phyloP scores from a whole-genome alignment of 169 alveolate species.

The Blepharisma undulans region DNA sequence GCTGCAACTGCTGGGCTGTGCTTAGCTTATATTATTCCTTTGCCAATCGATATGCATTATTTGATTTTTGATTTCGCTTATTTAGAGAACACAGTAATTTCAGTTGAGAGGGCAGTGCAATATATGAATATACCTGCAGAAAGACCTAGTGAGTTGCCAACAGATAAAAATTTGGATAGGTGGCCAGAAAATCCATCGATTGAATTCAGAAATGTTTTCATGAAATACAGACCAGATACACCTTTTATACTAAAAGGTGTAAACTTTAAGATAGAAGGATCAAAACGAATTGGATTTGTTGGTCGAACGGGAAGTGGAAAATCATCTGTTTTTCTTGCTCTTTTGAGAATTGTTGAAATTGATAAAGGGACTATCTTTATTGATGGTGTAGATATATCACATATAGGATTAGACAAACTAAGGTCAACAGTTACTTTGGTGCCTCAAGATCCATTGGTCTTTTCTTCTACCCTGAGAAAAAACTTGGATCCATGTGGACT shows the following conservation, averaged over 20 bases:
- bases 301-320: conserved; percentile 91
- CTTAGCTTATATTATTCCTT: background rate
- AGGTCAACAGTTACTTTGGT: conserved; percentile 74
- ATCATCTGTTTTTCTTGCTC: conserved; percentile 66
- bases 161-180: conserved; percentile 59
- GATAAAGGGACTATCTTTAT: conserved; percentile 79
- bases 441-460: conserved; percentile 85
- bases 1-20: conserved; percentile 1
- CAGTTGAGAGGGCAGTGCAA: conserved; percentile 7
- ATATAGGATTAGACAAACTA: background rate
- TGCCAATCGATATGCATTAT: background rate
- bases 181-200: conserved; percentile 74
- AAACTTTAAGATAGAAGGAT: conserved; percentile 56
- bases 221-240: conserved; percentile 78
- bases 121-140: background rate
- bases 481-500: conserved; percentile 81
- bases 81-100: conserved; percentile 6
- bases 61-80: background rate
- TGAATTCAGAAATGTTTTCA: conserved; percentile 61
- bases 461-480: conserved; percentile 74
- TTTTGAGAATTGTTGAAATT: conserved; percentile 70
- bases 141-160: conserved; percentile 62
- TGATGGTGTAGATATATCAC: conserved; percentile 70
- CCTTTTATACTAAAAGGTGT: conserved; percentile 70
- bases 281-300: conserved; percentile 80